Evolutionary conservation across 2,329 filamentous ascomycete species (phyloP).

Genomic region (Neospermospora avenae): DNA sequence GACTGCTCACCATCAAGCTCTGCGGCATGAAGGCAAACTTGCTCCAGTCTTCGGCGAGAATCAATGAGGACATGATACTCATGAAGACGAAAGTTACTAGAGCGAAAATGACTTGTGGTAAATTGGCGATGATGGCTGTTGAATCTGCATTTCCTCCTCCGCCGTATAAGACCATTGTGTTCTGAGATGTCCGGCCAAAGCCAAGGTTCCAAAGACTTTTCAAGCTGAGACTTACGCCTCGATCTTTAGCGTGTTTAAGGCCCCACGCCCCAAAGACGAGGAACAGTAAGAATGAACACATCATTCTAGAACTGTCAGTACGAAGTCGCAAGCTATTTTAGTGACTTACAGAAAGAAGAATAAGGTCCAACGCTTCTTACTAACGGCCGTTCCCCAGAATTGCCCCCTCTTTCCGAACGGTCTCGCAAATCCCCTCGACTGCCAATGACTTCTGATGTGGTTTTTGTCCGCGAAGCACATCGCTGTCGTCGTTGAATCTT

Average conservation of each 20-base stretch:
- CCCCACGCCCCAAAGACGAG: neutral
- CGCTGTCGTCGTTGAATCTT: neutral
- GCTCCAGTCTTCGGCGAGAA: constrained; percentile 15
- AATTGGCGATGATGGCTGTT: neutral
- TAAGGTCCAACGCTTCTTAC: constrained; percentile 9
- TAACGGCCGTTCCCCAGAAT: constrained; percentile 8
- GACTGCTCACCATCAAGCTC: constrained; percentile 52
- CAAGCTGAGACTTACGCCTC: neutral
- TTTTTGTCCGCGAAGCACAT: neutral
- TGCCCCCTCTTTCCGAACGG: neutral
- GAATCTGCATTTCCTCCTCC: too few relatives aligned
- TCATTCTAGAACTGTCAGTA: neutral
- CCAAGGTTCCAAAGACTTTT: neutral
- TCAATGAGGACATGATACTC: constrained; percentile 16
- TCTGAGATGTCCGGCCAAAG: neutral
- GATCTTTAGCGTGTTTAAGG: neutral
- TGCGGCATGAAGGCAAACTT: constrained; percentile 14
- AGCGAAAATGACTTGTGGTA: neutral
- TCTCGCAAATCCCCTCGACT: neutral
- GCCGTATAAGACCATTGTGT: neutral
- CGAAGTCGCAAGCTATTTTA: neutral
- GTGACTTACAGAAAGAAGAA: constrained; percentile 12
- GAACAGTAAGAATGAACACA: neutral
- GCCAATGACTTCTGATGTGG: neutral
- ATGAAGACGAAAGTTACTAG: constrained; percentile 2